A percentile compares a stretch with the other conserved stretches of the same genome.
These are phyloP conservation scores for Huntiella omanensis DNA, from an alignment of 2,329 filamentous ascomycete genomes.

Conservation along the genomic window DNA sequence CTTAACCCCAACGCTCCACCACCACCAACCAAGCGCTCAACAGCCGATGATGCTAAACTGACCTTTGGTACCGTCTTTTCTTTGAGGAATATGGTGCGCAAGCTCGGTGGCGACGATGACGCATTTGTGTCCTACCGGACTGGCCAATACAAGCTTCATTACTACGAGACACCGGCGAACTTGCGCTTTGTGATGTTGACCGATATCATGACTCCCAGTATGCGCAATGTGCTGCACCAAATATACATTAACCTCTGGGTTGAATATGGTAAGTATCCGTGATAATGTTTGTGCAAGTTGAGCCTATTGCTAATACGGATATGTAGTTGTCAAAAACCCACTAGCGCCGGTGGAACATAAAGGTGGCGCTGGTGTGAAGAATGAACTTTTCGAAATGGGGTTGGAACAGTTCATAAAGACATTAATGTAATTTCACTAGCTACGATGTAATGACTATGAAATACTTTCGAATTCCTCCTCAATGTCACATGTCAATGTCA, in stretches of 20 bases:
- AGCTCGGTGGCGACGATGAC: slow-evolving; percentile 84
- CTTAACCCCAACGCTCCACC: slow-evolving; percentile 18
- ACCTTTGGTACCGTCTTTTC: slow-evolving; percentile 96
- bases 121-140: slow-evolving; percentile 90
- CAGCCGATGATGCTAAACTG: slow-evolving; percentile 77
- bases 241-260: slow-evolving; percentile 98
- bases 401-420: slow-evolving; percentile 62
- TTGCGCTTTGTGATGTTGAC: slow-evolving; percentile 95
- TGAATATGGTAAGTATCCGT: slow-evolving; percentile 52
- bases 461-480: background rate
- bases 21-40: slow-evolving; percentile 11
- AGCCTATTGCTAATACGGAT: background rate
- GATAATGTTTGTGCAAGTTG: background rate
- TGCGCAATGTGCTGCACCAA: slow-evolving; percentile 88
- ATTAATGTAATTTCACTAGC: slow-evolving; percentile 28
- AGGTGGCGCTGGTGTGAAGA: slow-evolving; percentile 48
- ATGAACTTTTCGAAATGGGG: slow-evolving; percentile 52
- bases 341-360: slow-evolving; percentile 50
- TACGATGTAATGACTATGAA: slow-evolving; percentile 4
- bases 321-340: slow-evolving; percentile 49
- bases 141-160: slow-evolving; percentile 91
- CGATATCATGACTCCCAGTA: slow-evolving; percentile 71
- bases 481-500: background rate
- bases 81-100: slow-evolving; percentile 87
- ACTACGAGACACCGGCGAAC: slow-evolving; percentile 93